Evolutionary conservation across 805 yeast genomes (phyloP).

Genomic region (Priceomyces carsonii): DNA sequence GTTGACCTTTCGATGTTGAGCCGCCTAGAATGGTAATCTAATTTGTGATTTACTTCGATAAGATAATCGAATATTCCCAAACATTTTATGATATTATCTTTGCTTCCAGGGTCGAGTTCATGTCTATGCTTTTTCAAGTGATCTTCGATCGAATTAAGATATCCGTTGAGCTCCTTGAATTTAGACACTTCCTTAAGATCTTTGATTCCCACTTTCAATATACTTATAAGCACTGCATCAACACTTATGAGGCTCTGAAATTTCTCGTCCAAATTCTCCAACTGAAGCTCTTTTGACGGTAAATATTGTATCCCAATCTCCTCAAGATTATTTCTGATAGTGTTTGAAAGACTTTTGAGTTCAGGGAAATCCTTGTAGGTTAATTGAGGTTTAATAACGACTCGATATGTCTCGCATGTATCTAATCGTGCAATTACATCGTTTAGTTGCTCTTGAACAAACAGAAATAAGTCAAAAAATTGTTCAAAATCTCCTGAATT

Average conservation of each 20-base stretch:
- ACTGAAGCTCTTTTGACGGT: slow-evolving; percentile 12
- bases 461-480: slow-evolving; percentile 5
- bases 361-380: slow-evolving; percentile 14
- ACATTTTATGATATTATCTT: slow-evolving; percentile 5
- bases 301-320: slow-evolving; percentile 13
- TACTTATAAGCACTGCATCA: slow-evolving; percentile 8
- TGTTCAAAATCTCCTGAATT: slow-evolving; percentile 2
- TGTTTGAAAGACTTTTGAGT: slow-evolving; percentile 9
- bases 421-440: slow-evolving; percentile 8
- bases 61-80: slow-evolving; percentile 12
- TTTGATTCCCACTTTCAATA: slow-evolving; percentile 3
- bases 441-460: slow-evolving; percentile 7
- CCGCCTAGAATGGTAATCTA: slow-evolving; percentile 9
- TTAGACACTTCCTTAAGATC: slow-evolving; percentile 5
- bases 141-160: slow-evolving; percentile 6
- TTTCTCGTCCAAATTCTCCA: slow-evolving; percentile 10
- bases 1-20: slow-evolving; percentile 8
- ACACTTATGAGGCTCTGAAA: slow-evolving; percentile 9
- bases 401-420: slow-evolving; percentile 9
- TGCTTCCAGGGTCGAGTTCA: slow-evolving; percentile 3
- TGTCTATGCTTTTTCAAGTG: slow-evolving; percentile 2
- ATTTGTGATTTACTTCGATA: slow-evolving; percentile 7
- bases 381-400: slow-evolving; percentile 11
- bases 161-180: slow-evolving; percentile 6
- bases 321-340: slow-evolving; percentile 15